Base-by-base conservation (phyloP, 2,329 filamentous ascomycete species). In the Cercospora sp. region DNA sequence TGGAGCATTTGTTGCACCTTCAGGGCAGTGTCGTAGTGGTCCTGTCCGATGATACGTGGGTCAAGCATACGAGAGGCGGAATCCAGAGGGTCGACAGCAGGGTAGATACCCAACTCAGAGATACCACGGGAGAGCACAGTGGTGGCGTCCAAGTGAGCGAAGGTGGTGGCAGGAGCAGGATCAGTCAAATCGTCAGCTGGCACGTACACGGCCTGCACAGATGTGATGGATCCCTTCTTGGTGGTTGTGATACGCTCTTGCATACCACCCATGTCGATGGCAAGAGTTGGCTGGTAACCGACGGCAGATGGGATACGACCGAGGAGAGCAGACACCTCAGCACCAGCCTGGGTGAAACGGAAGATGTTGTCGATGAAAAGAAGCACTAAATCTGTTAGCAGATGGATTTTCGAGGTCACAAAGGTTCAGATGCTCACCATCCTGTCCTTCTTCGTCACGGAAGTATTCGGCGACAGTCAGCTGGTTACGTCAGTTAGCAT, bases 361-460 rank as follows among this genome's bases (percentile, higher is more conserved):
- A 97, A 97, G 86, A 99, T 98, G 89, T 99, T 99, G 91, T 99
- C 95, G 84, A 98, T 98, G 89, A 98, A 97, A 84, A 97, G 93
- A 82, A 97, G 88, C 89, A 97, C 93, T 61, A 28, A 58, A 28
- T 58, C 13, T 16, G 53, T 58, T 58, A 58, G 53, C 9, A 58
- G n/a, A 58, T 24, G 1, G 10, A 13, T n/a, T 58, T 30, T 12
- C n/a, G 7, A 58, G 24, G 26, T n/a, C 26, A 30, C 13, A 9
- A 2, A 30, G 8, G 4, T 34, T 24, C 53, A 16, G 18, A 43
- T 30, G 37, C 59, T 28, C 37, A 61, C 59, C 59, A 86, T 97
- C 94, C 87, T 97, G 94, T 77, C 94, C 94, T 78, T 90, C 87
- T 77, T 88, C 84, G 76, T 90, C 88, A 78, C 88, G 85, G 87